A percentile compares a stretch with the other conserved stretches of the same genome.
Conservation (phyloP, 2,329 filamentous ascomycete genomes). For the Fusarium napiforme region DNA sequence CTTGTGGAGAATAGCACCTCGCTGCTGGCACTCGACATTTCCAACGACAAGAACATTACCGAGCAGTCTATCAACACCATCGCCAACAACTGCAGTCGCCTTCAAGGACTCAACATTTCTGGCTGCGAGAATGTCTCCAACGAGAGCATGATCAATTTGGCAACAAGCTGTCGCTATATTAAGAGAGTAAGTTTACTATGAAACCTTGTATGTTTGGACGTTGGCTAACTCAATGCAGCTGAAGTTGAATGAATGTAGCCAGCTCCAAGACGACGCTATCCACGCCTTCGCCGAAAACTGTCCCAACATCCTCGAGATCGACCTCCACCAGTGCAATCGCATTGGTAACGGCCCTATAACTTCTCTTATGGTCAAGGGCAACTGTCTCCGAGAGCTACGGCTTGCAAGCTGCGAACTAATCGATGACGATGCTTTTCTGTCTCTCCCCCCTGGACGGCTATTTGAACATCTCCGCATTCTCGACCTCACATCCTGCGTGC, state of each 20-base stretch:
- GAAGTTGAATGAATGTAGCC: slow-evolving; percentile 92
- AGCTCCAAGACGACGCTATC: slow-evolving; percentile 84
- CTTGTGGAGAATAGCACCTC: slow-evolving; percentile 83
- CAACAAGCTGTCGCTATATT: slow-evolving; percentile 83
- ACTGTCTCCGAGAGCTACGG: slow-evolving; percentile 88
- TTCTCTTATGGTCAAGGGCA: slow-evolving; percentile 79
- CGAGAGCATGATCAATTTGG: slow-evolving; percentile 83
- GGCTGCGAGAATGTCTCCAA: slow-evolving; percentile 87
- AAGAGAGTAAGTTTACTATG: slow-evolving; percentile 74
- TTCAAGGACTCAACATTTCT: slow-evolving; percentile 94
- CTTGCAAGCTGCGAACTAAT: slow-evolving; percentile 87
- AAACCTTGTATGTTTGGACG: not conserved
- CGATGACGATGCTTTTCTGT: slow-evolving; percentile 87
- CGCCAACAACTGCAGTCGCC: slow-evolving; percentile 81
- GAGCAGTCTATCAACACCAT: slow-evolving; percentile 82
- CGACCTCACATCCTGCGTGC: slow-evolving; percentile 88
- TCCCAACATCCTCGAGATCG: slow-evolving; percentile 94
- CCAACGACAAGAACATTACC: slow-evolving; percentile 84
- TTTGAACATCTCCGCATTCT: slow-evolving; percentile 94
- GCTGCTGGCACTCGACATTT: slow-evolving; percentile 90
- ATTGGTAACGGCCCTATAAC: slow-evolving; percentile 88
- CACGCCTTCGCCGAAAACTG: slow-evolving; percentile 88
- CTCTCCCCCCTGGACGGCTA: slow-evolving; percentile 72
- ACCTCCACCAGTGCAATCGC: slow-evolving; percentile 84
- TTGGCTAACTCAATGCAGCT: slow-evolving; percentile 62